Percentiles rank a stretch among this genome's conserved stretches.
Evolutionary conservation across 169 alveolate genomes (phyloP).

Genomic region (Eimeria sp.): DNA sequence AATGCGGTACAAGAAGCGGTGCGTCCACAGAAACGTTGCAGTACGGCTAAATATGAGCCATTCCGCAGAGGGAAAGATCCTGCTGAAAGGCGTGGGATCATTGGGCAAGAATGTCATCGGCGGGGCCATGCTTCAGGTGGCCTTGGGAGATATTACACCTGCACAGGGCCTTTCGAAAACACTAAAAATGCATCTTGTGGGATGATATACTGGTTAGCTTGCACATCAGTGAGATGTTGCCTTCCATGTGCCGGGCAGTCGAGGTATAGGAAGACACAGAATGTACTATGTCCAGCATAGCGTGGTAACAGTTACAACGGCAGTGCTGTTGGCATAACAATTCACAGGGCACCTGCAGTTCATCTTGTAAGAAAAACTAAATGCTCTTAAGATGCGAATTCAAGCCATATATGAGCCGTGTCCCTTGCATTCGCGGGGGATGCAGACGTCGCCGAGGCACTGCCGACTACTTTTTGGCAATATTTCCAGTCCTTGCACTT

Average conservation of each 20-base stretch:
- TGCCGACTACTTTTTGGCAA: constrained; percentile 38
- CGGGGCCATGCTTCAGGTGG: background rate
- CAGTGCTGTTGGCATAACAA: background rate
- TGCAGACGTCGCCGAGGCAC: constrained; percentile 43
- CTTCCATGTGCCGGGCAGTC: background rate
- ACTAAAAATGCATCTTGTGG: background rate
- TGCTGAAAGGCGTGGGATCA: too few species aligned
- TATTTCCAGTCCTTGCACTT: background rate
- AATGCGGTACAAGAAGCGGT: background rate
- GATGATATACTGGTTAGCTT: background rate
- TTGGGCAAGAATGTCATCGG: background rate
- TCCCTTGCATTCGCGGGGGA: background rate
- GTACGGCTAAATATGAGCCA: background rate
- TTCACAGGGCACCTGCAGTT: background rate
- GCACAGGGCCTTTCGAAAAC: background rate
- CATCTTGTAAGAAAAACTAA: background rate
- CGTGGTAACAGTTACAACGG: background rate
- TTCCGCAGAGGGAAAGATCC: background rate
- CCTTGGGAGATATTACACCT: background rate
- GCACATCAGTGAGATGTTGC: background rate
- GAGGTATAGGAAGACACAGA: background rate
- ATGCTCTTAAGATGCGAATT: background rate
- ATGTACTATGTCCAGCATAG: background rate
- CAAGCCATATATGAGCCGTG: background rate
- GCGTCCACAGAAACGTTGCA: background rate